Evolutionary conservation across 208 protist genomes (phyloP).

Genomic region (Leishmania tarentolae): DNA sequence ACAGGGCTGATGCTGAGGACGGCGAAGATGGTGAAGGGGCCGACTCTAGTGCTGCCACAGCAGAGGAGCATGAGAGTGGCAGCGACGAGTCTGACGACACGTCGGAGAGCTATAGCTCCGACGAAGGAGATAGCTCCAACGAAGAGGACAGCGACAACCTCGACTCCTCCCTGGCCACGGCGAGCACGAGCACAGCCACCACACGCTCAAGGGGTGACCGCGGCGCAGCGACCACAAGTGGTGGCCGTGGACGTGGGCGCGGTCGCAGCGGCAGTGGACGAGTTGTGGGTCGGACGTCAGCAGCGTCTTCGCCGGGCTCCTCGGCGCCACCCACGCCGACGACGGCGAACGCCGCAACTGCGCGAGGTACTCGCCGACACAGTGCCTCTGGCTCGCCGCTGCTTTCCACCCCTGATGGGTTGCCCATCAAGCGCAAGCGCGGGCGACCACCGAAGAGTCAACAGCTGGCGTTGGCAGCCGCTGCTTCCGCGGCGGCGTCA

Average conservation of each 20-base stretch:
- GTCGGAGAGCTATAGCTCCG: conserved; percentile 2
- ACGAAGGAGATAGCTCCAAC: neutral
- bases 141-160: neutral
- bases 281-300: conserved; percentile 1
- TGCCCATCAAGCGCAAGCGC: conserved; percentile 61
- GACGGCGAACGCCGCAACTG: conserved; percentile 1
- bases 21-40: neutral
- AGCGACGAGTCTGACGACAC: conserved; percentile 2
- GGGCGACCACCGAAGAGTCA: conserved; percentile 62
- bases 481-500: neutral
- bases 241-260: conserved; percentile 25
- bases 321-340: neutral
- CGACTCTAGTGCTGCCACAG: neutral
- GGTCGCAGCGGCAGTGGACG: conserved; percentile 26
- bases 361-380: conserved; percentile 3
- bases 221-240: conserved; percentile 4
- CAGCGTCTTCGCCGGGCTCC: neutral
- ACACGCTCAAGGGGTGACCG: neutral
- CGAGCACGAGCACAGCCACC: conserved; percentile 3
- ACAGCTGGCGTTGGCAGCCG: conserved; percentile 13
- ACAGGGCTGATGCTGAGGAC: neutral
- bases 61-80: conserved; percentile 5
- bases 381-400: conserved; percentile 9
- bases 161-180: conserved; percentile 7
- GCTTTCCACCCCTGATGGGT: conserved; percentile 28